Evolutionary conservation across 2,329 filamentous ascomycete genomes (phyloP).

Genomic region (Claviceps arundinis): DNA sequence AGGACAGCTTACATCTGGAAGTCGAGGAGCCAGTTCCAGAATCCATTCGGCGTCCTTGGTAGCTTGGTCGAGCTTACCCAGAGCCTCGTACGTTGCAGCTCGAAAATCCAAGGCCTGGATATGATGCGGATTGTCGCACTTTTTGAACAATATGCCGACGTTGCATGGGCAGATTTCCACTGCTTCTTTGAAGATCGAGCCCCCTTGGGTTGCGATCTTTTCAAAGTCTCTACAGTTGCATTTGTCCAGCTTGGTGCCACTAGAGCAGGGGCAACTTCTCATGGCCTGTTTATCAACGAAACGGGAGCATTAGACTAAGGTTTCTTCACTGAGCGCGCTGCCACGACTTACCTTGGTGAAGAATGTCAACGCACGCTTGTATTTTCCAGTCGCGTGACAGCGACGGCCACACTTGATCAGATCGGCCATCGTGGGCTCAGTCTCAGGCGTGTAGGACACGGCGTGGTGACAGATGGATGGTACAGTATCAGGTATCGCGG

Average conservation of each 20-base stretch:
- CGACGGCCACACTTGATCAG: slow-evolving; percentile 20
- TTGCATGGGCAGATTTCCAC: slow-evolving; percentile 24
- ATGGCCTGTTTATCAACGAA: slow-evolving; percentile 18
- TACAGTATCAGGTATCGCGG: too few relatives aligned
- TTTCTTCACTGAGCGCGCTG: not conserved
- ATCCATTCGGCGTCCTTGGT: slow-evolving; percentile 11
- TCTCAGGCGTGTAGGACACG: not conserved
- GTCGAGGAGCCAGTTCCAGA: slow-evolving; percentile 26
- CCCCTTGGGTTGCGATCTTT: slow-evolving; percentile 17
- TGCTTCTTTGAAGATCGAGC: slow-evolving; percentile 28
- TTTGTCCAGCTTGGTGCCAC: slow-evolving; percentile 17
- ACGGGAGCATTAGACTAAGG: not conserved
- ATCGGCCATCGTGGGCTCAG: slow-evolving; percentile 2
- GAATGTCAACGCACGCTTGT: slow-evolving; percentile 22
- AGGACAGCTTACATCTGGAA: slow-evolving; percentile 22
- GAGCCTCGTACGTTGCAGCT: slow-evolving; percentile 26
- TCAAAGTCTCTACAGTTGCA: slow-evolving; percentile 16
- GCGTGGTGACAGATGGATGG: too few relatives aligned
- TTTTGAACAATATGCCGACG: slow-evolving; percentile 15
- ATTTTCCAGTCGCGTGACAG: slow-evolving; percentile 20
- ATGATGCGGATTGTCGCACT: slow-evolving; percentile 24
- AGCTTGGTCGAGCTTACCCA: slow-evolving; percentile 18
- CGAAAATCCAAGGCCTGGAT: slow-evolving; percentile 28
- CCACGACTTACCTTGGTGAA: slow-evolving; percentile 21
- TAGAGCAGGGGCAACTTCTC: slow-evolving; percentile 21